Percentiles rank a stretch among this genome's conserved stretches.
Evolutionary conservation across 257 asterid genomes (phyloP).

Genomic region (Cruciata laevipes): DNA sequence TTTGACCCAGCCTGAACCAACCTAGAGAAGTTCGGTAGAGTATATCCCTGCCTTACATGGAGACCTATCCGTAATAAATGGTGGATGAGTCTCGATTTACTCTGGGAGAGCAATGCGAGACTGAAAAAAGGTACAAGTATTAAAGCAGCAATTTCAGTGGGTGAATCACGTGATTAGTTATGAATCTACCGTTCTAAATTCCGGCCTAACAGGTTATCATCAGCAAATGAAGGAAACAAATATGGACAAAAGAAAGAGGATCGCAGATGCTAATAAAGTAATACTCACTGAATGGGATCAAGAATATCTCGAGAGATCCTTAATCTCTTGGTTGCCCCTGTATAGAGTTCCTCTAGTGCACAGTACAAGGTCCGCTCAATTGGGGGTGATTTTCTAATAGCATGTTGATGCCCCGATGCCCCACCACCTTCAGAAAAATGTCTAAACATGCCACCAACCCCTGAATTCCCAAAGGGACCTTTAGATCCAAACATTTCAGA

Average conservation of each 20-base stretch:
- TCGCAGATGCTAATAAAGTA: neutral
- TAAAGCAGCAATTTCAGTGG: neutral
- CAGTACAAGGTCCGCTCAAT: conserved; percentile 35
- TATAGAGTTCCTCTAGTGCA: conserved; percentile 37
- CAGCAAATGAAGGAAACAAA: neutral
- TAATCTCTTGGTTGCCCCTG: conserved; percentile 40
- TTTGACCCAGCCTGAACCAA: neutral
- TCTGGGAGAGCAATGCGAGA: neutral
- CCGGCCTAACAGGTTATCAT: neutral
- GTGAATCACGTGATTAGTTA: neutral
- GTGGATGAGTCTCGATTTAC: no score
- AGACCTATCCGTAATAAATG: neutral
- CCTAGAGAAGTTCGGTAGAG: neutral
- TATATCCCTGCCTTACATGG: neutral
- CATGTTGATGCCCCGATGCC: conserved; percentile 26
- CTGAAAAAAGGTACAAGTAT: neutral
- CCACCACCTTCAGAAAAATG: conserved; percentile 21
- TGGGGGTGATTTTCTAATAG: conserved; percentile 23
- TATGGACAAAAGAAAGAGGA: neutral
- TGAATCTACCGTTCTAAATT: neutral
- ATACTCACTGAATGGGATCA: conserved; percentile 39
- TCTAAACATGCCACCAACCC: conserved; percentile 26
- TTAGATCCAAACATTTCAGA: conserved; percentile 35
- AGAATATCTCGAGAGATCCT: conserved; percentile 34
- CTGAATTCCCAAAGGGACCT: conserved; percentile 27